Evolutionary conservation across 225 moss, liverwort and hornwort genomes (phyloP), one percentile per base, ranked within the genome.

Genomic region (Physcomitrellopsis africana): DNA sequence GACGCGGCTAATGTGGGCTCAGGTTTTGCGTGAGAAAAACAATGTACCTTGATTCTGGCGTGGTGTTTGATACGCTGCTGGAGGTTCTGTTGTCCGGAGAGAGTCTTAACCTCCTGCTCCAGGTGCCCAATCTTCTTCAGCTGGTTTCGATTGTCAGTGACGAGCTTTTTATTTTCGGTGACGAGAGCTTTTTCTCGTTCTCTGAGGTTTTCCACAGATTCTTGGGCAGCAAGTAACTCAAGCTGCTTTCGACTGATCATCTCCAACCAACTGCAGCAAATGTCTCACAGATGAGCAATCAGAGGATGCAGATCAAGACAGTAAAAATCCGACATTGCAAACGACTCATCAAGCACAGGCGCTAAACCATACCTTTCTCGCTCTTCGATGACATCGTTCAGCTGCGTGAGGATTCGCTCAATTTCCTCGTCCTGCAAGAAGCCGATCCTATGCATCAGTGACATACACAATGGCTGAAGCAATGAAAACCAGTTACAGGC

Each of bases 31-130:
- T 17, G 24, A 37, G 32, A 4, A 9, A 0, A 18, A 19, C 2
- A 17, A 18, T 10, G 32, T 49, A 78, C 78, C 78, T 84, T 84
- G 61, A 96, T 96, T 72, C 81, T 89, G 10, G 94, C 86, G 75
- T 96, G 96, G 67, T 96, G 96, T 60, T 96, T 94, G 56, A 96
- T 96, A 26, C 94, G 85, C 83, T 96, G 96, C 77, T 96, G 94
- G 59, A 94, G 82, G 70, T 94, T 96, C 62, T 96, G 96, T 63
- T 96, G 96, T 17, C 92, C 96, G 6, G 94, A 90, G 11, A 94
- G 89, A 26, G 92, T 89, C 80, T 84, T 89, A 0, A 85, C 83
- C 65, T 96, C 94, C 42, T 85, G 93, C 78, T 96, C 92, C 62
- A 96, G 72, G 47, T 78, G 83, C 1, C 70, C 68, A 0, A 91